A percentile compares a stretch with the other conserved stretches of the same genome.
These are phyloP conservation scores for Phytophthora cactorum DNA, from an alignment of 352 stramenopile species.

Conservation along the genomic window DNA sequence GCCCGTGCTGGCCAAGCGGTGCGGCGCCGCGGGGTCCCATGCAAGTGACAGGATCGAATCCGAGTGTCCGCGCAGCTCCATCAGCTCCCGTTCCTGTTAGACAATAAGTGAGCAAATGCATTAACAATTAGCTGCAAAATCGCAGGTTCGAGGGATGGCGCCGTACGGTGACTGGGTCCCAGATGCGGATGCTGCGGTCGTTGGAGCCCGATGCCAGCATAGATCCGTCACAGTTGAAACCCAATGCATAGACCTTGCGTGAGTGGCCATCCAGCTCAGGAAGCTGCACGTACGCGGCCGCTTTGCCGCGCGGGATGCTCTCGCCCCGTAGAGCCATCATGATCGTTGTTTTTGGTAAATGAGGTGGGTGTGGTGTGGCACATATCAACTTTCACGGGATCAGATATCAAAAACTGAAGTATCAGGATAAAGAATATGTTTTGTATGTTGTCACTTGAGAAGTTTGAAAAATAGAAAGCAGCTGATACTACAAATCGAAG, in stretches of 20 bases:
- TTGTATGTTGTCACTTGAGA: no score
- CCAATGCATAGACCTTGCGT: constrained; percentile 80
- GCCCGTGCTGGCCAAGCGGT: constrained; percentile 71
- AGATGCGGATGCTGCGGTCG: constrained; percentile 83
- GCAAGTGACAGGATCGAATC: constrained; percentile 75
- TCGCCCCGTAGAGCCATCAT: constrained; percentile 27
- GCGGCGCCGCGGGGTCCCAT: constrained; percentile 74
- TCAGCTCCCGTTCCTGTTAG: constrained; percentile 55
- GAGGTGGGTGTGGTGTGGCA: constrained; percentile 15
- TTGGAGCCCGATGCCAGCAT: constrained; percentile 83
- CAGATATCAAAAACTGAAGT: not conserved
- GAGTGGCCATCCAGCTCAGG: constrained; percentile 84
- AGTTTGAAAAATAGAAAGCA: not conserved
- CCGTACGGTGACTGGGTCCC: constrained; percentile 62
- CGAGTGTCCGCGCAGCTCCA: constrained; percentile 73
- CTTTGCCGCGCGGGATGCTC: constrained; percentile 18
- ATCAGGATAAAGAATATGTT: no score
- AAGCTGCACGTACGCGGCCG: constrained; percentile 53
- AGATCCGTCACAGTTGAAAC: constrained; percentile 75
- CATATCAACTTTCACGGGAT: constrained; percentile 4
- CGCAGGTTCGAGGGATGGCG: not conserved
- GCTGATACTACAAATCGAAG: no score
- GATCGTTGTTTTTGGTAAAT: constrained; percentile 1
- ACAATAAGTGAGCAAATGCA: not conserved
- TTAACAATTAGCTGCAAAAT: not conserved